Base-by-base conservation (phyloP, 257 asterid species). In the Solanum virginianum region DNA sequence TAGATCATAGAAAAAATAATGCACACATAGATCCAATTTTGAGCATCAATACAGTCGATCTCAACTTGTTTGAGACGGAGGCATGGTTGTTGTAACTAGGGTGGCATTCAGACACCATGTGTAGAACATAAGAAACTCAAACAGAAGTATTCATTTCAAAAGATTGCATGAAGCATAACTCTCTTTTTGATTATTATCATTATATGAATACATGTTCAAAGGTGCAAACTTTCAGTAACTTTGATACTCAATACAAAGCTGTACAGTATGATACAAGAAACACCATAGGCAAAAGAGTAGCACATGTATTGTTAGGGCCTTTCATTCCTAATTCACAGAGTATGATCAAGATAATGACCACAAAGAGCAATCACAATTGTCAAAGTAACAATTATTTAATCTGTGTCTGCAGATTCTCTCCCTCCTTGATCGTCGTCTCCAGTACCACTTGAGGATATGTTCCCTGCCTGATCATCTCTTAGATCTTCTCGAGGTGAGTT, bases 361-460 rank as follows among this genome's bases (percentile, higher is more conserved):
- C 17, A 65, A 36, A 66, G 74, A 82, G 74, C 47, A 47, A 49
- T 20, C 41, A 18, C n/a, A 47, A 75, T 53, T 75, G 43, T 26
- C 43, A 26, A 75, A 75, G 45, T 51, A 77, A 53, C 18, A 10
- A 24, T 71, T 41, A 9, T 51, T 22, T 69, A 43, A 41, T 18
- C 8, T 45, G 43, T 32, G 32, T 56, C 75, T 80, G 80, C 51
- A 54, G 85, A 59, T 62, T 80, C 69, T 17, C 55, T 20, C 49
- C 66, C 45, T 81, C 80, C 84, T n/a, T 82, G 71, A 63, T 75
- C 55, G 54, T 80, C 85, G 54, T 80, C 85, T 79, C 66, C 79
- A 59, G 82, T 85, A 56, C 54, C 80, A 84, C 66, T 83, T 77
- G 88, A 86, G 74, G 86, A 81, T 9, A 24, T 53, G 75, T 10